Evolutionary conservation across 108 stramenopile species (phyloP).

Genomic region (Fragilaria radians): DNA sequence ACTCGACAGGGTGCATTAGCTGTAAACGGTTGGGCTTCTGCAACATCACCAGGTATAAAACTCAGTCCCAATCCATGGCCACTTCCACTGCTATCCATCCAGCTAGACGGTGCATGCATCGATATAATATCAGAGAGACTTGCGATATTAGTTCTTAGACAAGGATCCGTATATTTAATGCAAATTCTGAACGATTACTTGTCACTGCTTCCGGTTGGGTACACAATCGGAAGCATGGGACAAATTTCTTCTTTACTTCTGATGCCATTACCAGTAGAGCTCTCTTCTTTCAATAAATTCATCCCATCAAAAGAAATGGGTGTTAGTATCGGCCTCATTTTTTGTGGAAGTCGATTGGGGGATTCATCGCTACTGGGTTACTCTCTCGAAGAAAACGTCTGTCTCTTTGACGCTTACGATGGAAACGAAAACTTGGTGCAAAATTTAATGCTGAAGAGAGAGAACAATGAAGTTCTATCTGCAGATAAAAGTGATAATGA

Average conservation of each 20-base stretch:
- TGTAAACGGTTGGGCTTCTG: conserved; percentile 70
- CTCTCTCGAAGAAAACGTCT: conserved; percentile 34
- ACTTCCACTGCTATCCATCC: conserved; percentile 56
- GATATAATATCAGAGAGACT: conserved; percentile 41
- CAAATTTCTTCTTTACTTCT: conserved; percentile 48
- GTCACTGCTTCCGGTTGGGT: conserved; percentile 57
- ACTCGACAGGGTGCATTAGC: conserved; percentile 42
- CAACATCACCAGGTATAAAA: conserved; percentile 37
- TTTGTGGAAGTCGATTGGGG: conserved; percentile 76
- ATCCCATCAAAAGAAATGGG: conserved; percentile 2
- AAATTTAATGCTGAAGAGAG: conserved; percentile 6
- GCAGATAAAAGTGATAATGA: background rate
- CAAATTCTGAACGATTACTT: conserved; percentile 34
- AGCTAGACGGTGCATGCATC: conserved; percentile 61
- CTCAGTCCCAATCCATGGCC: conserved; percentile 64
- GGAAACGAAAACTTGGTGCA: conserved; percentile 13
- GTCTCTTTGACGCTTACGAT: conserved; percentile 21
- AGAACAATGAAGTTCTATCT: conserved; percentile 9
- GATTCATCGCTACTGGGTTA: conserved; percentile 75
- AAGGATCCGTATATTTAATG: conserved; percentile 56
- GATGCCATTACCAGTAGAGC: conserved; percentile 21
- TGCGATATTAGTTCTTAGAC: conserved; percentile 52
- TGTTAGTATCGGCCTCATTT: conserved; percentile 49
- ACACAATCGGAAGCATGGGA: conserved; percentile 58
- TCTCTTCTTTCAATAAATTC: background rate